phyloP scores from a whole-genome alignment of 1,284 basidiomycete genomes.

The Vanrija sp. region DNA sequence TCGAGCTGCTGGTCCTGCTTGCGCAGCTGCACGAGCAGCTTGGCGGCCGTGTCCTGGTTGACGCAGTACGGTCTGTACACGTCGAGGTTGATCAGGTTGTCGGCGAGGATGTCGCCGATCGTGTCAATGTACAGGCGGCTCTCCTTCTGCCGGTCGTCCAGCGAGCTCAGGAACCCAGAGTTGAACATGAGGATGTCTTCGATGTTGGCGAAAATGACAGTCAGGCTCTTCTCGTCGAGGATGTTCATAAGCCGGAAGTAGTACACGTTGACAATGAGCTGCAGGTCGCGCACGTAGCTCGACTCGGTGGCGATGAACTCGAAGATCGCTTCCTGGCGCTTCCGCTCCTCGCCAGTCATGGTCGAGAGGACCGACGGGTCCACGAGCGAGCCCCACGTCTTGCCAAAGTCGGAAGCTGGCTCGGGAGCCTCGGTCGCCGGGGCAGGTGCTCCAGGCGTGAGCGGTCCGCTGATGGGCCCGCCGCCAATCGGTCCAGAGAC shows the following conservation, averaged over 20 bases:
- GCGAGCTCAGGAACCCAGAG: constrained; percentile 76
- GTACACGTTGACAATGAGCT: constrained; percentile 79
- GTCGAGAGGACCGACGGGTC: constrained; percentile 73
- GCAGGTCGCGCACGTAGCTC: constrained; percentile 81
- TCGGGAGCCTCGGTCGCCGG: neutral
- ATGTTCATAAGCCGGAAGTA: constrained; percentile 71
- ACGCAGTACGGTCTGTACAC: constrained; percentile 87
- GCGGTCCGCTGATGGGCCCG: neutral
- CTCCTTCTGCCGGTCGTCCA: constrained; percentile 86
- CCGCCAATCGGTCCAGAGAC: constrained; percentile 5
- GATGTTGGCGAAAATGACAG: constrained; percentile 85
- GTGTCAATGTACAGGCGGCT: constrained; percentile 83
- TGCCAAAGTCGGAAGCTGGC: constrained; percentile 23
- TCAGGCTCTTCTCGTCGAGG: constrained; percentile 72
- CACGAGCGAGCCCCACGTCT: constrained; percentile 89
- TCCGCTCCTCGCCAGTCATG: constrained; percentile 70
- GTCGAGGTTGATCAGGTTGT: constrained; percentile 69
- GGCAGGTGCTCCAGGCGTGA: neutral
- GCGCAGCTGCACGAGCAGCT: constrained; percentile 70
- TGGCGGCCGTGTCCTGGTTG: constrained; percentile 77
- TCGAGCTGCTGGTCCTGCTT: constrained; percentile 64
- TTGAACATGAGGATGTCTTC: constrained; percentile 85
- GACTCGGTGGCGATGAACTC: constrained; percentile 85
- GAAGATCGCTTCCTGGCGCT: constrained; percentile 83
- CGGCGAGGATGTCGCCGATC: constrained; percentile 78